These are phyloP conservation scores for Rhodotorula babjevae DNA, from an alignment of 768 basidiomycete species.

Conservation along the genomic window DNA sequence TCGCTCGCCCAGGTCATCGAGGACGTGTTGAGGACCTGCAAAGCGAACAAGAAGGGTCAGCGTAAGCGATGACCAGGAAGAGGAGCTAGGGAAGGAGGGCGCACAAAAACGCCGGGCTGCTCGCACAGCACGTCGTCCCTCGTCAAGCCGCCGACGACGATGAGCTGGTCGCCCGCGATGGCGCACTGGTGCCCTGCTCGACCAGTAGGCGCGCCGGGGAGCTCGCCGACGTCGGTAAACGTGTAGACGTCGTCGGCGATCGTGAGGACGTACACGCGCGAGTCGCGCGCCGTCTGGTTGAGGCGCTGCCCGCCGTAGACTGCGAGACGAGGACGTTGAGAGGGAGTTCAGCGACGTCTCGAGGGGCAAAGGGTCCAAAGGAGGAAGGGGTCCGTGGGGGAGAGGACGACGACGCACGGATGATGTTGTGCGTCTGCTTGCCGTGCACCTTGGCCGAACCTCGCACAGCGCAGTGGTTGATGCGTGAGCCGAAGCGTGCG, in stretches of 20 bases:
- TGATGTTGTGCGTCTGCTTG: constrained; percentile 28
- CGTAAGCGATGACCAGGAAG: background rate
- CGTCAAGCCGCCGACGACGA: constrained; percentile 38
- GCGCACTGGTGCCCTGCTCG: constrained; percentile 37
- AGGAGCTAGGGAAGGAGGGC: background rate
- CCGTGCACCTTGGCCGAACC: constrained; percentile 34
- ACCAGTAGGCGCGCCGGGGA: constrained; percentile 28
- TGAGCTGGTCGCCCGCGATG: constrained; percentile 29
- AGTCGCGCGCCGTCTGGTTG: constrained; percentile 34
- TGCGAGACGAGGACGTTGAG: background rate
- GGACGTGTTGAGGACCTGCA: constrained; percentile 12
- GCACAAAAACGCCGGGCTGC: constrained; percentile 37
- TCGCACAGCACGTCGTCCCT: constrained; percentile 34
- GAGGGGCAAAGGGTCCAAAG: too few species aligned
- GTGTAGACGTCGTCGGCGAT: constrained; percentile 25
- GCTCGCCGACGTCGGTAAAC: constrained; percentile 32
- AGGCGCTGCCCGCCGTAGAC: constrained; percentile 35
- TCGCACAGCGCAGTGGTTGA: constrained; percentile 39
- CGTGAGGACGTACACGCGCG: constrained; percentile 32
- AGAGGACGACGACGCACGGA: background rate
- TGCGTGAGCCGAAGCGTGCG: constrained; percentile 13
- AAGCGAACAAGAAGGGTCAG: background rate
- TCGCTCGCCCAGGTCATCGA: constrained; percentile 7
- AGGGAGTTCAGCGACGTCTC: too few species aligned
- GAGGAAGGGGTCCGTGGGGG: too few species aligned